Evolutionary conservation across 305 asterid genomes (phyloP).

Genomic region (Plantago rigida): DNA sequence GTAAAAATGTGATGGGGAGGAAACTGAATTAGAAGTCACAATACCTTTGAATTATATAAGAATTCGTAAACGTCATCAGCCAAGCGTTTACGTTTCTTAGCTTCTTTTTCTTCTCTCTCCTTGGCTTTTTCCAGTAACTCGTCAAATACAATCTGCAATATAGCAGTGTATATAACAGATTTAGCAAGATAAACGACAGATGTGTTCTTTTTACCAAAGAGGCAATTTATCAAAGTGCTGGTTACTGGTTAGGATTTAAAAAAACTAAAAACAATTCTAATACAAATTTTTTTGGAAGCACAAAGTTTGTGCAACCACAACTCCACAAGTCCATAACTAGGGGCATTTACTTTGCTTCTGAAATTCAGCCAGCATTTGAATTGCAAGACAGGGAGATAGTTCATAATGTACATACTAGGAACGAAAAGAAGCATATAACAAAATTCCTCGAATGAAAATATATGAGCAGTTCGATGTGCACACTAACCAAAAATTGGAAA

Average conservation of each 20-base stretch:
- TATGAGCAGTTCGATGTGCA: conserved; percentile 15
- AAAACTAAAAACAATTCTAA: background rate
- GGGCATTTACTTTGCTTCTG: background rate
- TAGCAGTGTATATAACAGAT: conserved; percentile 23
- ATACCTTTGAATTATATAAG: conserved; percentile 59
- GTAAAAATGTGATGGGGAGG: conserved; percentile 10
- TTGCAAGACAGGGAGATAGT: background rate
- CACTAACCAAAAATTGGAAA: conserved; percentile 16
- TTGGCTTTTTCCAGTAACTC: conserved; percentile 54
- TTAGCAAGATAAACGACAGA: conserved; percentile 5
- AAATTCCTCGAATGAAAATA: conserved; percentile 4
- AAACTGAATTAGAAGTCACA: conserved; percentile 9
- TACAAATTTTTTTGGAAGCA: background rate
- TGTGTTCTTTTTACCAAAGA: background rate
- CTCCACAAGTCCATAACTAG: background rate
- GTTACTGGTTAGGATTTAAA: no score
- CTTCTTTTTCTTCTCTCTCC: conserved; percentile 88
- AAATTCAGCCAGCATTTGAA: background rate
- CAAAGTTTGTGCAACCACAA: background rate
- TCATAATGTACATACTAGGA: background rate
- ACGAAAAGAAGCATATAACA: background rate
- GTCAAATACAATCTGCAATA: conserved; percentile 59
- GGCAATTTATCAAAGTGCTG: background rate
- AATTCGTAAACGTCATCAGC: conserved; percentile 55
- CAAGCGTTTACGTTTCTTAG: conserved; percentile 74